Percentiles rank a stretch among this genome's conserved stretches.
Conservation (phyloP, 441 rosid species). For the Mallotus japonicus region DNA sequence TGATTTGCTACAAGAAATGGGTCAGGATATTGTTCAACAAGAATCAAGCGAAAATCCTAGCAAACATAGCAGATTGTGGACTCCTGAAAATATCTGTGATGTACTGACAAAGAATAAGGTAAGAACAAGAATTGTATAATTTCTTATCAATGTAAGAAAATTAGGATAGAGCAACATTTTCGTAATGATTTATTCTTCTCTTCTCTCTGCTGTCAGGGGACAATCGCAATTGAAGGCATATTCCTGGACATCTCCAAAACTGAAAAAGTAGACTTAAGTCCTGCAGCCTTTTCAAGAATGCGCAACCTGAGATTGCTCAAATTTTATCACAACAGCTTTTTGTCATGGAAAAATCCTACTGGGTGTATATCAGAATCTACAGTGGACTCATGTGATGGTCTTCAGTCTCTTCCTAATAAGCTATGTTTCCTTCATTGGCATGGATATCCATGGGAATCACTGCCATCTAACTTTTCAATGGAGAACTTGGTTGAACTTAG, state of each 20-base stretch:
- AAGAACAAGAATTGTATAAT: neutral
- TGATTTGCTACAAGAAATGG: constrained; percentile 50
- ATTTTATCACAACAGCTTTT: constrained; percentile 15
- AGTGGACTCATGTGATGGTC: constrained; percentile 6
- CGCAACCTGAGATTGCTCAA: constrained; percentile 29
- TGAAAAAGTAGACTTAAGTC: neutral
- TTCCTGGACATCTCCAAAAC: constrained; percentile 11
- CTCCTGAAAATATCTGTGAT: constrained; percentile 16
- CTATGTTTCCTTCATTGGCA: constrained; percentile 30
- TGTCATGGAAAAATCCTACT: constrained; percentile 24
- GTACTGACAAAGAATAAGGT: constrained; percentile 27
- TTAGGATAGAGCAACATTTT: too few species aligned
- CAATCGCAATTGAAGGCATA: constrained; percentile 29
- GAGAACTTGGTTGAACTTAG: constrained; percentile 27
- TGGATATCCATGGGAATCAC: constrained; percentile 25
- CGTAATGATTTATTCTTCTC: neutral
- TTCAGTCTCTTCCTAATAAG: constrained; percentile 25
- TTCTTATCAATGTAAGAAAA: neutral
- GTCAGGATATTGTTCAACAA: constrained; percentile 39
- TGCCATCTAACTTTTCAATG: constrained; percentile 26
- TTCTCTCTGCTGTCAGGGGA: constrained; percentile 15
- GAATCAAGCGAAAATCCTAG: constrained; percentile 31
- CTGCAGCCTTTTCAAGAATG: constrained; percentile 28
- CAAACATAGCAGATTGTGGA: constrained; percentile 46
- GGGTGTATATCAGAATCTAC: constrained; percentile 16